Conservation (phyloP, 75 land plant genomes). For the Cupressus sempervirens region DNA sequence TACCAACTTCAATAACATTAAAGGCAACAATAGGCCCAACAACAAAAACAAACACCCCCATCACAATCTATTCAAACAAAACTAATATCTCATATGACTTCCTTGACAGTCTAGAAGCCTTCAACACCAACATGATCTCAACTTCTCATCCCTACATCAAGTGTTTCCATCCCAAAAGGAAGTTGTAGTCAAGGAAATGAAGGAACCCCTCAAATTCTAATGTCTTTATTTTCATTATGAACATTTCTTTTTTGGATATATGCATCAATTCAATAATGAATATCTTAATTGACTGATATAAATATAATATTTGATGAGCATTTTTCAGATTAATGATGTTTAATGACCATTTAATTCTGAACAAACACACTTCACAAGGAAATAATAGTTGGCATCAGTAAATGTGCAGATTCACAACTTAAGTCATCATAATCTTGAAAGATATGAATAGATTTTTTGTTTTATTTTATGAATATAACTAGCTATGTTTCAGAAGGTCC, state of each 20-base stretch:
- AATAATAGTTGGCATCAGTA: background rate
- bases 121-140: constrained; percentile 41
- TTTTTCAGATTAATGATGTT: background rate
- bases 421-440: too few species aligned
- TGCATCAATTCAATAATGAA: background rate
- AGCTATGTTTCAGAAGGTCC: too few species aligned
- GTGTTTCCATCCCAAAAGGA: constrained; percentile 38
- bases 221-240: background rate
- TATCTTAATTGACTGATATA: background rate
- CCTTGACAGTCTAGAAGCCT: constrained; percentile 41
- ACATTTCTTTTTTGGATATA: background rate
- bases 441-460: background rate
- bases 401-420: background rate
- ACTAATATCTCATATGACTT: constrained; percentile 28
- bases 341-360: background rate
- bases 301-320: background rate
- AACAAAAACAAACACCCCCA: constrained; percentile 38
- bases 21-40: constrained; percentile 18
- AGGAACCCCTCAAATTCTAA: constrained; percentile 50
- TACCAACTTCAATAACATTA: constrained; percentile 41
- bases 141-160: constrained; percentile 42
- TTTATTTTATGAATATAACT: too few species aligned
- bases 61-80: constrained; percentile 30
- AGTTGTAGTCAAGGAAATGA: constrained; percentile 53
- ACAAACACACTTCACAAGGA: background rate